Evolutionary conservation across 352 stramenopile species (phyloP), one percentile per base, ranked within the genome.

Genomic region (Peronospora belbahrii): DNA sequence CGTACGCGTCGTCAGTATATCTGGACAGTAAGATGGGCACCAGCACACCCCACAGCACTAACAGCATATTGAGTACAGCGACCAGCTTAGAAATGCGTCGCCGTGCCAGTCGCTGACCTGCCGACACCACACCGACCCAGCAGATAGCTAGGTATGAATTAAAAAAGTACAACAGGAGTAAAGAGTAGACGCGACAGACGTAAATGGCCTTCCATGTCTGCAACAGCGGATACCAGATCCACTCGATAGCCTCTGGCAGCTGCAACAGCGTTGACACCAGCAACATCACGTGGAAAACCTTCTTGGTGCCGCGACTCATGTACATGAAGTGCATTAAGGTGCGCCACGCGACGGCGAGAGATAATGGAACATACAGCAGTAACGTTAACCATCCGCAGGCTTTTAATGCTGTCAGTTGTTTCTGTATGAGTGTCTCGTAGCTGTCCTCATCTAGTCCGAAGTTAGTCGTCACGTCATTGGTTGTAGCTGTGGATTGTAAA

Each of bases 81-180:
- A 90, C 76, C 35, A 78, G 14, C 19, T 67, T 70, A 27, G 60
- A 68, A 37, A 84, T 68, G 27, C 70, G 70, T 9, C 69, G 71
- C 11, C 71, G 72, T 42, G 73, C 70, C n/a, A 62, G 44, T 34
- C 59, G 68, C 56, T 85, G 79, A 17, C 82, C 82, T 5, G 75
- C 74, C 4, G 76, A 83, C 10, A 90, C 82, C 57, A 94, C 82
- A 10, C 82, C 74, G 32, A 77, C 75, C 82, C 82, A 94, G 41
- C 63, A 78, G 31, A 94, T 65, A 19, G 77, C 78, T 42, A 94
- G 60, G 49, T 88, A 86, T 17, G 74, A 86, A 53, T 91, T 88
- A 67, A 77, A 87, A 20, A 81, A 70, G 39, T 63, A 83, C 49
- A 89, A 72, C 15, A 89, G 59, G 46, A 90, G 51, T 48, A 88